phyloP scores from a whole-genome alignment of 768 basidiomycete species.

The Lactifluus volemus region DNA sequence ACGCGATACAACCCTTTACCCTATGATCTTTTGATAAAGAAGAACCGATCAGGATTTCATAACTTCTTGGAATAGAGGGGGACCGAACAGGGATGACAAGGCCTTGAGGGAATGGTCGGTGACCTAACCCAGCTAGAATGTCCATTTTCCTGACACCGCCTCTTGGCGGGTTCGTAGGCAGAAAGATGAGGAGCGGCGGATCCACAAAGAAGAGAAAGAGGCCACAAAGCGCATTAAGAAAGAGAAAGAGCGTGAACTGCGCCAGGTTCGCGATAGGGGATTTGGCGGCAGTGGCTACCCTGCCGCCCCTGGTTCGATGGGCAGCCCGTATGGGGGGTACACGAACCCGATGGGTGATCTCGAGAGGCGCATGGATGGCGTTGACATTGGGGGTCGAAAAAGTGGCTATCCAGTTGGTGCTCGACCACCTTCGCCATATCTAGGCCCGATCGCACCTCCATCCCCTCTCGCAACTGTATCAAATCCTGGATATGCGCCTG shows the following conservation, averaged over 20 bases:
- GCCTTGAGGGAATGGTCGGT: slow-evolving; percentile 20
- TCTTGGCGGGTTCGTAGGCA: slow-evolving; percentile 23
- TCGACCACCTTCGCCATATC: slow-evolving; percentile 20
- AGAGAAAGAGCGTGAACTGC: slow-evolving; percentile 40
- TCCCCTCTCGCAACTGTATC: slow-evolving; percentile 4
- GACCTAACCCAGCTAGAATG: background rate
- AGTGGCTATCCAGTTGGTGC: slow-evolving; percentile 12
- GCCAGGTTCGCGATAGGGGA: slow-evolving; percentile 44
- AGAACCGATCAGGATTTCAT: slow-evolving; percentile 42
- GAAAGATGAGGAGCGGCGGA: slow-evolving; percentile 40
- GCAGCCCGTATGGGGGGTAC: slow-evolving; percentile 20
- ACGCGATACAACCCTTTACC: slow-evolving; percentile 20
- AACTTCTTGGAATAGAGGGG: slow-evolving; percentile 44
- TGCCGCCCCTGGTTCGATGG: slow-evolving; percentile 2
- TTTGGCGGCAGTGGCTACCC: slow-evolving; percentile 29
- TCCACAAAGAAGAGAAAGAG: slow-evolving; percentile 43
- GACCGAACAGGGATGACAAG: slow-evolving; percentile 18
- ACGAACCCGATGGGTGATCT: slow-evolving; percentile 27
- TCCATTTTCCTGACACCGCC: background rate
- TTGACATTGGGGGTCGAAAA: slow-evolving; percentile 10
- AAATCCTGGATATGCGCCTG: slow-evolving; percentile 12
- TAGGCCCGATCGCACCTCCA: slow-evolving; percentile 12
- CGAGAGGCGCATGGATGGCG: slow-evolving; percentile 30
- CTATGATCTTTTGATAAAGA: background rate
- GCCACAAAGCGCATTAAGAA: slow-evolving; percentile 34